Conservation (phyloP, 2,329 filamentous ascomycete genomes). For the Botrytis byssoidea region DNA sequence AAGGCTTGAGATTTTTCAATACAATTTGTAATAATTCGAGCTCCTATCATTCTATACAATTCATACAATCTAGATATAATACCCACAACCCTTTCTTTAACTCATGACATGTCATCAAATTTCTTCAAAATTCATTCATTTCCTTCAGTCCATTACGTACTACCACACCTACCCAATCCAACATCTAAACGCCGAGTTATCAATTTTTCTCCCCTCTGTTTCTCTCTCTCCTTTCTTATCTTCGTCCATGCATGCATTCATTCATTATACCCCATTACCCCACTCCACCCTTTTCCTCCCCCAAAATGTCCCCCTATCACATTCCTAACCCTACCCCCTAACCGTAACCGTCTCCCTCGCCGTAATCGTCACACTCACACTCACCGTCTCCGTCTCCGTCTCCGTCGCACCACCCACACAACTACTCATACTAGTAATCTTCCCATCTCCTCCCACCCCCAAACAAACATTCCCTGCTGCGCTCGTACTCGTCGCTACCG, state of each 20-base stretch:
- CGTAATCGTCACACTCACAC: background rate
- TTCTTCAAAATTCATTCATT: background rate
- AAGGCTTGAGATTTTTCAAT: background rate
- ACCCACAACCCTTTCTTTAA: background rate
- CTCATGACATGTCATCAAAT: background rate
- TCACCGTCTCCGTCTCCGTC: background rate
- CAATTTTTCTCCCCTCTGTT: background rate
- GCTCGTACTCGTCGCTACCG: background rate
- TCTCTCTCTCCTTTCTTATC: accelerated
- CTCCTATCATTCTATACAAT: background rate
- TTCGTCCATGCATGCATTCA: background rate
- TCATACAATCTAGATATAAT: background rate
- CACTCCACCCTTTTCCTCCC: background rate
- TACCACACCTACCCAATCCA: background rate
- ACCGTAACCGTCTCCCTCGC: conserved; percentile 8
- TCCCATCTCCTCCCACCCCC: background rate
- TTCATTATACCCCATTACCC: background rate
- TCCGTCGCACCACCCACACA: background rate
- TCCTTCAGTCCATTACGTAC: background rate
- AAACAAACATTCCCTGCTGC: background rate
- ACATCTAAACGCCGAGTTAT: background rate
- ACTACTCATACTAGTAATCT: background rate
- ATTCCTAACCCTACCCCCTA: background rate
- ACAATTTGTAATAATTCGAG: background rate
- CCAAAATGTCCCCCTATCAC: background rate